Evolutionary conservation across 1,139 yeast species (phyloP), one percentile per base, ranked within the genome.

Genomic region (Dujonia santamariae): DNA sequence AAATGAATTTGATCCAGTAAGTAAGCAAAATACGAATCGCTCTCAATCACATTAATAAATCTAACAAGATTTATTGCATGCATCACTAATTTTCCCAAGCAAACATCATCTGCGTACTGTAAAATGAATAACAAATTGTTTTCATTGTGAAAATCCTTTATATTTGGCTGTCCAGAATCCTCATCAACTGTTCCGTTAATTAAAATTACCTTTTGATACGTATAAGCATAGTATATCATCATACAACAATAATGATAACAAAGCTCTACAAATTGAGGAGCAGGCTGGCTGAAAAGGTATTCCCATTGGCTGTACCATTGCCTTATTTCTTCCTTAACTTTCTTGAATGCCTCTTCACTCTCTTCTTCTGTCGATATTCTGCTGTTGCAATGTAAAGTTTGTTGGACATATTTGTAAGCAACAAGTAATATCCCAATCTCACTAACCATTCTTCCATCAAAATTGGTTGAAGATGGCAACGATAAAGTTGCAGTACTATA

Each of bases 401-500:
- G 47, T 47, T 80, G 85, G 21, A 80, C 61, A 49, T 70, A 83
- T 39, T 74, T 75, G 54, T 84, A 84, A 1, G 85, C 67, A 13
- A 81, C 68, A 23, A 78, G 56, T 37, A 82, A 75, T 8, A 84
- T 67, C 14, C 80, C 75, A 35, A 84, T 80, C 54, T 85, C 95
- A 36, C 90, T 83, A 12, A 85, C 83, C 80, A 85, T 84, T 41
- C 95, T 61, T 11, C 88, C 90, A 51, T 85, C 95, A 51, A 85
- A 85, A 48, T 83, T 83, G 3, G 92, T 83, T 0, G 92, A 79
- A 30, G 76, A 67, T 2, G 80, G 69, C 26, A 82, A 61, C 26
- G 80, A 78, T 31, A 82, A 61, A 1, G 83, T 74, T 7, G 82
- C 69, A 16, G 78, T 69, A 39, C 88, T 80, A 44, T 78, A 73